Base-by-base conservation (phyloP, 2,329 filamentous ascomycete species). In the Nannizziopsis arthrosporioides region DNA sequence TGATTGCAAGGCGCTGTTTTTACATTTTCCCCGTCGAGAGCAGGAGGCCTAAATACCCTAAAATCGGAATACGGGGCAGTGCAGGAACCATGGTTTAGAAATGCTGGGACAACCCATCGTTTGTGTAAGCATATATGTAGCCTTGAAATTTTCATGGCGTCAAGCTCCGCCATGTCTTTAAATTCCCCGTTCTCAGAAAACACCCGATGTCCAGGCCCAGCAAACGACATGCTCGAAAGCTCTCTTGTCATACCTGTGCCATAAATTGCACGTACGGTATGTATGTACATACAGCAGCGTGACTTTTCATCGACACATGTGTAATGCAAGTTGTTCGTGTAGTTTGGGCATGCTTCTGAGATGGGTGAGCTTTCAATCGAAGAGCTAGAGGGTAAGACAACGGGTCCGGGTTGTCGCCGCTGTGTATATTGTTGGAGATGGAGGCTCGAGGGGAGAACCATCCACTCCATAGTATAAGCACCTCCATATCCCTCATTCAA, bases 401-500 rank as follows among this genome's bases (percentile, higher is more conserved):
- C 8, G 70, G 68, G 52, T 73, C 64, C 0, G 74, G 74, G 0
- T 51, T 56, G 12, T 66, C 66, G 17, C 51, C 57, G 17, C 61
- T 27, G 22, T 7, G 56, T 36, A 76, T 67, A n/a, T 73, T 71
- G 1, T 48, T 43, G 0, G 73, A 73, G 30, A 75, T 68, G 2
- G 55, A 52, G 11, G 51, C 51, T 11, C 71, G 65, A 2, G 64
- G 54, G 53, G 75, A 76, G 57, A 69, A 71, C 73, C 73, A 77
- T 69, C 61, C 73, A 64, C 52, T 75, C 68, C 56, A 73, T 64
- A 0, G 71, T 73, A 54, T 73, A 70, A 1, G 75, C 58, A 47
- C 72, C 73, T 44, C 73, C 73, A 1, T 66, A 64, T 11, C 63
- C 56, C 3, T 59, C 51, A 54, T 76, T 82, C 63, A 82, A 76